Evolutionary conservation across 345 rosid species (phyloP).

Genomic region (Lepidium aucheri): DNA sequence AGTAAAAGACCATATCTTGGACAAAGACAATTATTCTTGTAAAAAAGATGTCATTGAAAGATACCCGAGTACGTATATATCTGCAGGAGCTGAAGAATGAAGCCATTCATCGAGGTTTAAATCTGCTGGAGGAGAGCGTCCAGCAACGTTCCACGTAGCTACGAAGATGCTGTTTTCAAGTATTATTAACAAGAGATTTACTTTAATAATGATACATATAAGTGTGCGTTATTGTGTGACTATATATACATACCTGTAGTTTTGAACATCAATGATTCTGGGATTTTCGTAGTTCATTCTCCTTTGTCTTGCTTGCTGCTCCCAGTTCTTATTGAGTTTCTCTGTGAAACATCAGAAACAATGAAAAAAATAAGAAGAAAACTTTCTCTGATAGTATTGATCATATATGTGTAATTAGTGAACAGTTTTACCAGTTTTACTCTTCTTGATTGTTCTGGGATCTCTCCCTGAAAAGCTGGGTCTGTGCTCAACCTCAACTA

Average conservation of each 20-base stretch:
- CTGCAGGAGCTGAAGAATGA: slow-evolving; percentile 94
- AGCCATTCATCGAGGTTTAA: slow-evolving; percentile 93
- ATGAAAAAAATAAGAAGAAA: not conserved
- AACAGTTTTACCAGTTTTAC: slow-evolving; percentile 59
- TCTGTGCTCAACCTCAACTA: slow-evolving; percentile 57
- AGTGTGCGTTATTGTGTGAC: no score
- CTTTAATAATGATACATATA: no score
- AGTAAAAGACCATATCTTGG: not conserved
- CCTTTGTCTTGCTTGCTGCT: slow-evolving; percentile 53
- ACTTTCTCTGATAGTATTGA: not conserved
- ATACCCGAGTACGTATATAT: slow-evolving; percentile 94
- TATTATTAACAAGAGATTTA: not conserved
- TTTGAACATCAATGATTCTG: slow-evolving; percentile 89
- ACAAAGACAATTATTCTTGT: not conserved
- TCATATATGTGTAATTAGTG: not conserved
- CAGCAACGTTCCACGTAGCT: slow-evolving; percentile 97
- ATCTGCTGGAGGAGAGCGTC: slow-evolving; percentile 81
- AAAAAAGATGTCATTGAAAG: not conserved
- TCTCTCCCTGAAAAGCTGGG: slow-evolving; percentile 78
- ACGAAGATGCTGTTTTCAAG: slow-evolving; percentile 69
- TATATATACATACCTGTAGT: slow-evolving; percentile 59
- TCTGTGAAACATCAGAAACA: slow-evolving; percentile 40
- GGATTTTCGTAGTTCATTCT: slow-evolving; percentile 95
- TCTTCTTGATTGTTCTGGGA: slow-evolving; percentile 70
- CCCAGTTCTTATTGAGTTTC: slow-evolving; percentile 60